Evolutionary conservation across 2,329 filamentous ascomycete species (phyloP).

Genomic region (Leptographium wingfieldii): DNA sequence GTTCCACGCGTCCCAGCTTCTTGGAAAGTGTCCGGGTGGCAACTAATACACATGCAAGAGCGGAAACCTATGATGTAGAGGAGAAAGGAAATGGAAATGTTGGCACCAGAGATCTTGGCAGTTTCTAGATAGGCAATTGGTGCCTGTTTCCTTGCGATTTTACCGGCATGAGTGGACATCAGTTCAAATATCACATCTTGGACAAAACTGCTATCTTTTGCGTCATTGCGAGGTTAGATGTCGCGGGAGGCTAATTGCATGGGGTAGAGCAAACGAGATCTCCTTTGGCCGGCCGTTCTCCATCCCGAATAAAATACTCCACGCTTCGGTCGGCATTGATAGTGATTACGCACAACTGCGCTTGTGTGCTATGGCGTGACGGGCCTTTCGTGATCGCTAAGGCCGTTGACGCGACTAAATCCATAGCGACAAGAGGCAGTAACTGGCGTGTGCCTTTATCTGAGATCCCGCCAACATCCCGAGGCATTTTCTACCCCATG

Average conservation of each 20-base stretch:
- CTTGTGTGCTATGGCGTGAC: slow-evolving; percentile 6
- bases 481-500: not conserved
- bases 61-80: not conserved
- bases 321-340: not conserved
- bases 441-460: no score
- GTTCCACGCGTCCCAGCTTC: not conserved
- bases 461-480: not conserved
- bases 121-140: not conserved
- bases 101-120: not conserved
- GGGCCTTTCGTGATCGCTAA: slow-evolving; percentile 3
- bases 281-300: not conserved
- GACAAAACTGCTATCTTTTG: not conserved
- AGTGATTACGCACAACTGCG: not conserved
- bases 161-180: not conserved
- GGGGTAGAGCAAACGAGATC: not conserved
- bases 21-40: not conserved
- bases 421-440: not conserved
- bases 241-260: not conserved
- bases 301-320: not conserved
- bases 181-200: not conserved
- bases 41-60: not conserved
- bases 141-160: not conserved
- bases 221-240: slow-evolving; percentile 5
- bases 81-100: not conserved
- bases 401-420: slow-evolving; percentile 3